Percentiles rank a stretch among this genome's conserved stretches.
Conservation (phyloP, 1,284 basidiomycete genomes). For the Macrocystidia cucumis region DNA sequence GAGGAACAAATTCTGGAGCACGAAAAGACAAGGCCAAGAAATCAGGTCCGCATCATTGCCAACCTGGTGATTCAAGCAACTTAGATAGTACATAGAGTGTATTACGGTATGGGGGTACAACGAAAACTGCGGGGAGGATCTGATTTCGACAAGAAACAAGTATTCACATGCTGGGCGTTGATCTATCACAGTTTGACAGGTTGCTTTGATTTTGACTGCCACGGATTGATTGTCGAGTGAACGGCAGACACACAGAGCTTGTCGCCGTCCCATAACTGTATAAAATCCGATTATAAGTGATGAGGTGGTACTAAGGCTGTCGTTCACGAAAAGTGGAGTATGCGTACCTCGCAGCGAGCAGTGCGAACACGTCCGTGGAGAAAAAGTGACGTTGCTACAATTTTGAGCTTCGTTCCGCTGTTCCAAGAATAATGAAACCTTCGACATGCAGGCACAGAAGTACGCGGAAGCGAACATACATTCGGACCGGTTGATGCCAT, state of each 20-base stretch:
- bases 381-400: slow-evolving; percentile 33
- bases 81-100: no score
- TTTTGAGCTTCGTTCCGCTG: slow-evolving; percentile 37
- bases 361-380: slow-evolving; percentile 33
- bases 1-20: no score
- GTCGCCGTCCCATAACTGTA: slow-evolving; percentile 25
- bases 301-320: slow-evolving; percentile 7
- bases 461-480: slow-evolving; percentile 22
- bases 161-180: no score
- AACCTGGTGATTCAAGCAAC: no score
- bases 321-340: neutral
- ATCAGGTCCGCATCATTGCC: no score
- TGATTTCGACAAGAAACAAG: no score
- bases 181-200: slow-evolving; percentile 9
- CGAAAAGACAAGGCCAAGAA: no score
- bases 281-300: neutral
- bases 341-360: slow-evolving; percentile 36
- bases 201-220: slow-evolving; percentile 3
- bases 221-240: slow-evolving; percentile 32
- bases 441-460: no score
- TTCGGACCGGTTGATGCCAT: slow-evolving; percentile 35
- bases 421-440: slow-evolving; percentile 1
- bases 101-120: no score
- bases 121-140: no score
- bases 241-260: slow-evolving; percentile 35